A percentile compares a stretch with the other conserved stretches of the same genome.
Conservation (phyloP, 345 rosid genomes). For the Murraya koenigii region DNA sequence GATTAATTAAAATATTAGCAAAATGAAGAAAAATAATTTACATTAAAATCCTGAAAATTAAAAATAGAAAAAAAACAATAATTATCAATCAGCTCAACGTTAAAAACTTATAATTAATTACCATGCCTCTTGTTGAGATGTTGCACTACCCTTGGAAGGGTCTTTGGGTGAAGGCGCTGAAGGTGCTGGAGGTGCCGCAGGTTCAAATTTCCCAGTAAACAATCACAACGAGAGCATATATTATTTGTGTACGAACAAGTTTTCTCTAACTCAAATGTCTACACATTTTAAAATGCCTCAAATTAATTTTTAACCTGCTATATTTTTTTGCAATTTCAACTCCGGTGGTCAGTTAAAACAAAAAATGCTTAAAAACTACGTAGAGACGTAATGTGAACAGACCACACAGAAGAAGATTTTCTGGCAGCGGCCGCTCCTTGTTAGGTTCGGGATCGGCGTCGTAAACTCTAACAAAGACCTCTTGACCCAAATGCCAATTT, state of each 20-base stretch:
- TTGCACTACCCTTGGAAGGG: constrained; percentile 1
- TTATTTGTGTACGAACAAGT: no score
- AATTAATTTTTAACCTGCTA: no score
- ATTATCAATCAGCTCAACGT: background rate
- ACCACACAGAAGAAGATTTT: constrained; percentile 63
- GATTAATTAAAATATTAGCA: background rate
- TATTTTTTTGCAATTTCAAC: no score
- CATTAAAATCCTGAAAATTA: background rate
- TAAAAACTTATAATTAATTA: background rate
- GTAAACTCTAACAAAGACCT: constrained; percentile 66
- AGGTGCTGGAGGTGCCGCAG: constrained; percentile 19
- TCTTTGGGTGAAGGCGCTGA: constrained; percentile 12
- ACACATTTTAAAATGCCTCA: no score
- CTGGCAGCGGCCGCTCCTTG: constrained; percentile 56
- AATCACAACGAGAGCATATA: background rate
- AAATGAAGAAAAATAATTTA: background rate
- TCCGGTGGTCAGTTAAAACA: no score
- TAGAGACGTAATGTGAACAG: background rate
- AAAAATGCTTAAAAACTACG: no score
- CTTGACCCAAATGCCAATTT: constrained; percentile 74
- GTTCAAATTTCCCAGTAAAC: constrained; percentile 30
- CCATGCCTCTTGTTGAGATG: constrained; percentile 22
- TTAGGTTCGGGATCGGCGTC: constrained; percentile 65
- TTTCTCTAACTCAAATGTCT: no score
- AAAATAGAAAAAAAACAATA: no score